phyloP scores from a whole-genome alignment of 306 rosid genomes.

The Inga oerstediana region DNA sequence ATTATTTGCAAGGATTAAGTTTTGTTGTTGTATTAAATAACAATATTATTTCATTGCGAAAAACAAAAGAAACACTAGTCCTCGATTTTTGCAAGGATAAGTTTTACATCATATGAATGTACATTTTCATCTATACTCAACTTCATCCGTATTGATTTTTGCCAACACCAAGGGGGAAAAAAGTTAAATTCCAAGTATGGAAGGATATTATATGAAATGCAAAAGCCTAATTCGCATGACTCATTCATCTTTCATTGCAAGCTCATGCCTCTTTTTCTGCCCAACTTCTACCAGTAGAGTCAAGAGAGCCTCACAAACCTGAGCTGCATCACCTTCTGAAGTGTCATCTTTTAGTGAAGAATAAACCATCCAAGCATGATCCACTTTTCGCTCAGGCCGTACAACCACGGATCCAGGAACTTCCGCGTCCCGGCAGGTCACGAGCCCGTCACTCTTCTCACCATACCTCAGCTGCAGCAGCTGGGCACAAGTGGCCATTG shows the following conservation, averaged over 20 bases:
- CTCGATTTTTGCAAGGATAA: neutral
- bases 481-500: conserved; percentile 98
- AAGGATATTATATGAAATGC: conserved; percentile 19
- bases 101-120: neutral
- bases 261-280: conserved; percentile 64
- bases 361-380: conserved; percentile 99
- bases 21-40: too few relatives aligned
- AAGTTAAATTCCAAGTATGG: neutral
- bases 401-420: conserved; percentile 94
- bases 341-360: conserved; percentile 67
- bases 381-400: conserved; percentile 75
- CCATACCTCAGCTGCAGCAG: conserved; percentile 81
- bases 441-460: conserved; percentile 95
- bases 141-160: conserved; percentile 4
- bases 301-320: conserved; percentile 95
- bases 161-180: conserved; percentile 14
- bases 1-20: too few relatives aligned
- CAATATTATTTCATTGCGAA: neutral
- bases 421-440: conserved; percentile 87
- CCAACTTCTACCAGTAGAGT: conserved; percentile 77
- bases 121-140: conserved; percentile 25
- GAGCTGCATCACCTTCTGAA: conserved; percentile 81
- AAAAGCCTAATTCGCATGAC: neutral
- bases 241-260: conserved; percentile 74
- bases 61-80: neutral